Base-by-base conservation (phyloP, 306 rosid genomes). In the Cucumis cinereus region DNA sequence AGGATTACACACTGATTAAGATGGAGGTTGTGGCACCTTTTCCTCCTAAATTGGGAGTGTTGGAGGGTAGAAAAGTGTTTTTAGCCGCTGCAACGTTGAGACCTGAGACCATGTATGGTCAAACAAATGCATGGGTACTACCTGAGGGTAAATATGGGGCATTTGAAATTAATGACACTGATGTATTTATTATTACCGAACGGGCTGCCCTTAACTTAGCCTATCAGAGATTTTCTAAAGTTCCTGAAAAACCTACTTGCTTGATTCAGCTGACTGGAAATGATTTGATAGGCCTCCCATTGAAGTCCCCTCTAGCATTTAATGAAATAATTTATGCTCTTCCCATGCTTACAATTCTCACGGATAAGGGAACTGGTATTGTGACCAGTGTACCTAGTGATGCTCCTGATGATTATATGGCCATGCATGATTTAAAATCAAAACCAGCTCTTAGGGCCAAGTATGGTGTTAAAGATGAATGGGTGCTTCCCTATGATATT, bases 41-140 rank as follows among this genome's bases (percentile, higher is more conserved):
- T 22, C 94, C 94, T 0, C 64, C 84, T 1, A 91, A 90, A 74
- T 74, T 91, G 83, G 82, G 84, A 38, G 85, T 82, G 13, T 76
- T 93, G 83, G 92, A 91, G 72, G 97, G 98, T 23, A 90, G 67
- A 74, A 90, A 86, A 49, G 92, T 93, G 73, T 93, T 82, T 77
- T 82, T 93, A 62, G 98, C 89, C 8, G 97, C 98, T 64, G 97
- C 97, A 9, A 93, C 98, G 0, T 81, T 93, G 84, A 86, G 98
- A 70, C 98, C 98, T 0, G 98, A 91, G 92, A 93, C 98, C 4
- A 91, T 93, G 98, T 93, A 93, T 63, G 98, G 98, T 16, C 98
- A 93, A 83, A 93, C 98, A 41, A 91, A 93, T 86, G 96, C 96
- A 24, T 93, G 98, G 98, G 97, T 91, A 45, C 83, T 91, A 57